Conservation (phyloP, 345 rosid genomes). For the Populus alba region DNA sequence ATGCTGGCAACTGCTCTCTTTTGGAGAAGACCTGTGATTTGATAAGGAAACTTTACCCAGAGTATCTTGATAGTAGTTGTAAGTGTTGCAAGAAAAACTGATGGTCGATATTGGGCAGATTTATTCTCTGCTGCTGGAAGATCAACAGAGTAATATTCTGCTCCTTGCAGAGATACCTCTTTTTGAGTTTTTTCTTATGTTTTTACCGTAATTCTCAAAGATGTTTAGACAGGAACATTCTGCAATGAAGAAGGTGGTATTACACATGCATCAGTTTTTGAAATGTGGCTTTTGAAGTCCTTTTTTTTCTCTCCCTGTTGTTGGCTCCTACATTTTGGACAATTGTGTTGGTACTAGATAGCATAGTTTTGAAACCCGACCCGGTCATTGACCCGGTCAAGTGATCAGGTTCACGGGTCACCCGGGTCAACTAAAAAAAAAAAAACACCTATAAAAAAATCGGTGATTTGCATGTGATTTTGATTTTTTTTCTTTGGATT, state of each 20-base stretch:
- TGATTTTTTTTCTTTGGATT: no score
- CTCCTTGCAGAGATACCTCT: neutral
- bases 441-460: no score
- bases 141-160: constrained; percentile 78
- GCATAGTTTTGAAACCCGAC: no score
- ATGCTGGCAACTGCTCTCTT: constrained; percentile 45
- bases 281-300: neutral
- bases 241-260: neutral
- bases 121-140: constrained; percentile 93
- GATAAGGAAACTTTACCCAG: constrained; percentile 78
- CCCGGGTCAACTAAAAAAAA: no score
- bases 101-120: constrained; percentile 99
- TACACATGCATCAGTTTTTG: neutral
- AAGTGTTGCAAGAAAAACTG: constrained; percentile 97
- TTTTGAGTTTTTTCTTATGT: constrained; percentile 5
- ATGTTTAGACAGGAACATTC: neutral
- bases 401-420: no score
- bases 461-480: no score
- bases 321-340: neutral
- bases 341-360: neutral
- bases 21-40: constrained; percentile 88
- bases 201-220: neutral
- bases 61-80: constrained; percentile 94
- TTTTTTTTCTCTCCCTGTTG: neutral
- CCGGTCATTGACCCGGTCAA: no score